Evolutionary conservation across 164 flowering plant species (phyloP).

Genomic region (Vitis amurensis): DNA sequence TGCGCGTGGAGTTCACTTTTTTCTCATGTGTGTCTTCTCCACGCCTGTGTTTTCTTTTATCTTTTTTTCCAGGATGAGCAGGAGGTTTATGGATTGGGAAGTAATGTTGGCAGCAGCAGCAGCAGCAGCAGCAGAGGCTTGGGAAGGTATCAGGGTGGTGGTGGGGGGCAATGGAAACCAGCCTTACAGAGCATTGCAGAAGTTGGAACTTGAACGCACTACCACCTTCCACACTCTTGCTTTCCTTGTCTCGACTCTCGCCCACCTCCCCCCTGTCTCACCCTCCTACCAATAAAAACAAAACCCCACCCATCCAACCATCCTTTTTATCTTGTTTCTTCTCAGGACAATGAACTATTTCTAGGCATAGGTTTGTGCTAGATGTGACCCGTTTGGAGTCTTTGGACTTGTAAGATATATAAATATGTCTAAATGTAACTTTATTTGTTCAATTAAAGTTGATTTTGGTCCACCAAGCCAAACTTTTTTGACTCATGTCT

Average conservation of each 20-base stretch:
- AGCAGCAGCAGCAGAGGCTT: constrained; percentile 13
- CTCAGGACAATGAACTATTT: background rate
- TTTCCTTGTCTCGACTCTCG: background rate
- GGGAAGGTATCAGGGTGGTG: constrained; percentile 34
- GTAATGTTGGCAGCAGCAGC: constrained; percentile 17
- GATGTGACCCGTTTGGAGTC: background rate
- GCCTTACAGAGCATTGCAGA: constrained; percentile 73
- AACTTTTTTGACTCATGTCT: too few relatives aligned
- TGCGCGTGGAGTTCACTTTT: too few relatives aligned
- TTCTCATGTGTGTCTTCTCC: background rate
- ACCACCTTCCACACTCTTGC: background rate
- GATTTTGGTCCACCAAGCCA: too few relatives aligned
- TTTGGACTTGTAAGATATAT: too few relatives aligned
- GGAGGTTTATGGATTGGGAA: constrained; percentile 16
- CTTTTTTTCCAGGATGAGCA: constrained; percentile 21
- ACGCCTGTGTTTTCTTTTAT: background rate
- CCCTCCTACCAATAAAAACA: background rate
- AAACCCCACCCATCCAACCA: background rate
- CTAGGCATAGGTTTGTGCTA: background rate
- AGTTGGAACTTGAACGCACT: constrained; percentile 32
- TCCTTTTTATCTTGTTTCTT: background rate
- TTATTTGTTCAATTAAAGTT: too few relatives aligned
- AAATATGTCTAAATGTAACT: too few relatives aligned
- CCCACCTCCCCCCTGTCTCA: background rate
- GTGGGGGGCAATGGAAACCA: constrained; percentile 68